Percentiles rank a stretch among this genome's conserved stretches.
These are phyloP conservation scores for Pseudonitzschia delicatissima DNA, from an alignment of 108 stramenopile genomes.

Conservation along the genomic window DNA sequence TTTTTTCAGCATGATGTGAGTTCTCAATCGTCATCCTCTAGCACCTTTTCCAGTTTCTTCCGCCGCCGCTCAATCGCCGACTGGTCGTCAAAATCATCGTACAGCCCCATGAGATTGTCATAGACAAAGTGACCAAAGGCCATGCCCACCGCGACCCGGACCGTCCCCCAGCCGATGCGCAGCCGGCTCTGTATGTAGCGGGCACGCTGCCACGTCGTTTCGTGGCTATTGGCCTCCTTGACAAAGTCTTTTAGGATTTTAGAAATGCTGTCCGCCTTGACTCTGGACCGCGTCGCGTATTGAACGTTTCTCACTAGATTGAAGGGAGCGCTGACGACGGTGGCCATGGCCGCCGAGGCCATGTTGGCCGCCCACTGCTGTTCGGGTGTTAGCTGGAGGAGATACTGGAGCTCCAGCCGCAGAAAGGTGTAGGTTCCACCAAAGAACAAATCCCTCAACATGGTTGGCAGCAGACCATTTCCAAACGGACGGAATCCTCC, in stretches of 20 bases:
- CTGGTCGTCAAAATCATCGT: slow-evolving; percentile 9
- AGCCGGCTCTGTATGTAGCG: slow-evolving; percentile 39
- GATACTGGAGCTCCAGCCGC: slow-evolving; percentile 35
- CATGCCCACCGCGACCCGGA: slow-evolving; percentile 50
- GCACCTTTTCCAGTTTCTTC: neutral
- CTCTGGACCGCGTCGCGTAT: slow-evolving; percentile 37
- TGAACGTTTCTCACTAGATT: slow-evolving; percentile 56
- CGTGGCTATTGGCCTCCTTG: slow-evolving; percentile 9
- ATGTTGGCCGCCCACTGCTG: slow-evolving; percentile 42
- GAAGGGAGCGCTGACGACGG: slow-evolving; percentile 51
- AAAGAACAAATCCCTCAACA: slow-evolving; percentile 47
- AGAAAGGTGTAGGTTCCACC: slow-evolving; percentile 50
- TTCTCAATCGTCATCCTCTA: neutral
- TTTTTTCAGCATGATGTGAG: no score
- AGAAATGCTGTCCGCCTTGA: slow-evolving; percentile 18
- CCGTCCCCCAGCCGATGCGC: slow-evolving; percentile 56
- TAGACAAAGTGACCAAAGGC: slow-evolving; percentile 55
- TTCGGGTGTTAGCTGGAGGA: slow-evolving; percentile 13
- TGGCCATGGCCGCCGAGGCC: slow-evolving; percentile 46
- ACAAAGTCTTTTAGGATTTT: slow-evolving; percentile 27
- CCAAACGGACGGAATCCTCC: slow-evolving; percentile 43
- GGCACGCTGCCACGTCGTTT: slow-evolving; percentile 11
- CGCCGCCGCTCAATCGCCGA: neutral
- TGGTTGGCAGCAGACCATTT: slow-evolving; percentile 43
- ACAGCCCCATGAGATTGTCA: slow-evolving; percentile 27